phyloP scores from a whole-genome alignment of 192 early-diverging fungal species.

The Entomortierella beljakovae region DNA sequence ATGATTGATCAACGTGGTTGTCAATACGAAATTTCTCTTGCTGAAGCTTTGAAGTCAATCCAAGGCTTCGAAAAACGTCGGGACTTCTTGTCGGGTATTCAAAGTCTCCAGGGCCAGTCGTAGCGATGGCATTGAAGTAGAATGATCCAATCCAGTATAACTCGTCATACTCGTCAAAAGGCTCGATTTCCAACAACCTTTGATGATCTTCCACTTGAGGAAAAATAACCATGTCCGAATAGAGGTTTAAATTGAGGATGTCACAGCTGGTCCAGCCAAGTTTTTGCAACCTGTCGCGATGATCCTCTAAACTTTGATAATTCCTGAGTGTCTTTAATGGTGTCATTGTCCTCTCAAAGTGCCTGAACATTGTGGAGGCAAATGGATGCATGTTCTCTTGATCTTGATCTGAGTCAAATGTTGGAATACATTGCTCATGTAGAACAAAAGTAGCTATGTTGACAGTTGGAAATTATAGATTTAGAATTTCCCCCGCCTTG shows the following conservation, averaged over 20 bases:
- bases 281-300: conserved; percentile 24
- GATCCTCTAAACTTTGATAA: conserved; percentile 35
- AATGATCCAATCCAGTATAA: conserved; percentile 46
- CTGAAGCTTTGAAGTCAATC: conserved; percentile 13
- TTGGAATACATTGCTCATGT: conserved; percentile 50
- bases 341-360: conserved; percentile 48
- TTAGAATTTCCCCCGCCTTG: no score
- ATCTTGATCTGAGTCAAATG: conserved; percentile 23
- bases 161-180: conserved; percentile 51
- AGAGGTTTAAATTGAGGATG: conserved; percentile 42
- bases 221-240: conserved; percentile 21
- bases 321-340: conserved; percentile 39
- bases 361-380: conserved; percentile 38
- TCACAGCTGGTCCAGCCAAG: conserved; percentile 42
- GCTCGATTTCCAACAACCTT: conserved; percentile 22
- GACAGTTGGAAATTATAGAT: not conserved
- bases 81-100: conserved; percentile 7
- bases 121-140: conserved; percentile 44
- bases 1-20: conserved; percentile 10
- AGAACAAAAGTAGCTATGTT: conserved; percentile 40
- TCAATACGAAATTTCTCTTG: not conserved
- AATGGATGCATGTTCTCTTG: conserved; percentile 39
- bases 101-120: not conserved
- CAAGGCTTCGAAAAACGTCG: conserved; percentile 26
- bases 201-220: conserved; percentile 32